Evolutionary conservation across 768 basidiomycete species (phyloP), one percentile per base, ranked within the genome.

Genomic region (Roridomyces roridus): DNA sequence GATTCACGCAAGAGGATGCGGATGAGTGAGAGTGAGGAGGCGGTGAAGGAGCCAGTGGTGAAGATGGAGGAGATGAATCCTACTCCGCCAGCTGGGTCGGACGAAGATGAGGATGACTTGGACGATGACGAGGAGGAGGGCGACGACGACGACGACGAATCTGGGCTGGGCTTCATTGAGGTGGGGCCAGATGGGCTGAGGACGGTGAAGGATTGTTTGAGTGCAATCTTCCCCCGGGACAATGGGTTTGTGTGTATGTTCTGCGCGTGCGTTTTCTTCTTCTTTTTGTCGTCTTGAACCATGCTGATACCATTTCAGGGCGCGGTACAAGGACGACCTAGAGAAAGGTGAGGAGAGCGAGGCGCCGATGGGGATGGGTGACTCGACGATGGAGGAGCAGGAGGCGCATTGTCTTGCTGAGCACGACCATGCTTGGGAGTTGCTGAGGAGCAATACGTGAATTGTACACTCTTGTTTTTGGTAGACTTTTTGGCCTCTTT

Each of bases 401-500:
- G 66, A 81, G 4, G 68, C 65, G 37, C 86, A 87, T 62, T 83
- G 80, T 65, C 67, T 71, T 59, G 68, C 64, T 14, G 78, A 80
- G 57, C 86, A 87, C 46, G 75, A 75, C 5, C 59, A 70, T 4
- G 80, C 76, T 17, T 87, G 85, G 84, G 68, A 77, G n/a, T 66
- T 68, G 24, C 59, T 82, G 31, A 77, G 76, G 28, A 46, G 37
- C 35, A 47, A 44, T 42, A 34, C 31, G 31, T 34, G 31, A 34
- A 28, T 34, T 25, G 40, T 41, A 26, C 43, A 34, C 15, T 15
- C 31, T 34, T 34, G 10, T 34, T 34, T 34, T 34, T 31, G 29
- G 43, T 39, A 23, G 34, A 17, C 28, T 55, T n/a, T 47, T 43
- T 46, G 43, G 10, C 15, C 15, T 34, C 31, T 34, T 34, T 10